Conservation (phyloP, 1,284 basidiomycete species). For the Sanghuangporus baumii region DNA sequence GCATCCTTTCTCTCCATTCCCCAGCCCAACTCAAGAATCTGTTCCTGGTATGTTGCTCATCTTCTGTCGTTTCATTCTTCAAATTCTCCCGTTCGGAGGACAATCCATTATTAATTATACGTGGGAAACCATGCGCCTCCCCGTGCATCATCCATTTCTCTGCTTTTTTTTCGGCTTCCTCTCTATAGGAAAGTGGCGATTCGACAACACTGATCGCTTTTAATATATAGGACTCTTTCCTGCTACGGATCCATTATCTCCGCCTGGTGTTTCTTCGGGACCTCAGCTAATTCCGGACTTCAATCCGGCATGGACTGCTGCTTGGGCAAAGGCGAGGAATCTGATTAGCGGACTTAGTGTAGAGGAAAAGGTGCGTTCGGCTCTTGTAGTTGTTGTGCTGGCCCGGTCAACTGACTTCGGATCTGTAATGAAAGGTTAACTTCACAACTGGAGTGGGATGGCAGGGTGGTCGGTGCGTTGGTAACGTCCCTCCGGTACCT, state of each 20-base stretch:
- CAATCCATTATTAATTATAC: background rate
- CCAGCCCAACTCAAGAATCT: conserved; percentile 9
- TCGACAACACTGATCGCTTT: background rate
- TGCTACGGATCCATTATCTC: conserved; percentile 37
- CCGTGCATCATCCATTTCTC: background rate
- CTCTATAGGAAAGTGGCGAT: background rate
- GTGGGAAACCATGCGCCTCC: background rate
- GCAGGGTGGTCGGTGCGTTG: conserved; percentile 56
- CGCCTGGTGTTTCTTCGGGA: conserved; percentile 34
- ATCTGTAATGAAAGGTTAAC: conserved; percentile 36
- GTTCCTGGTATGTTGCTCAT: background rate
- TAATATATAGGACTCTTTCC: conserved; percentile 30
- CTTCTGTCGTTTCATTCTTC: background rate
- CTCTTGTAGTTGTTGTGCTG: background rate
- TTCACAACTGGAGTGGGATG: conserved; percentile 55
- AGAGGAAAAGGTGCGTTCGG: conserved; percentile 28
- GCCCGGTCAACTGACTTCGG: background rate
- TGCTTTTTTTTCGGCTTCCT: background rate
- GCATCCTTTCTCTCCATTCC: conserved; percentile 11
- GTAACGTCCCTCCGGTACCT: conserved; percentile 40
- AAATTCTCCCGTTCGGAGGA: background rate
- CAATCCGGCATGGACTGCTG: conserved; percentile 42
- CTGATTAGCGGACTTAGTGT: conserved; percentile 16
- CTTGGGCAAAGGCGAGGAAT: conserved; percentile 40
- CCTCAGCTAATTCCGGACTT: conserved; percentile 41